Evolutionary conservation across 2,329 filamentous ascomycete species (phyloP), one percentile per base, ranked within the genome.

Genomic region (Metarhizium humberi): DNA sequence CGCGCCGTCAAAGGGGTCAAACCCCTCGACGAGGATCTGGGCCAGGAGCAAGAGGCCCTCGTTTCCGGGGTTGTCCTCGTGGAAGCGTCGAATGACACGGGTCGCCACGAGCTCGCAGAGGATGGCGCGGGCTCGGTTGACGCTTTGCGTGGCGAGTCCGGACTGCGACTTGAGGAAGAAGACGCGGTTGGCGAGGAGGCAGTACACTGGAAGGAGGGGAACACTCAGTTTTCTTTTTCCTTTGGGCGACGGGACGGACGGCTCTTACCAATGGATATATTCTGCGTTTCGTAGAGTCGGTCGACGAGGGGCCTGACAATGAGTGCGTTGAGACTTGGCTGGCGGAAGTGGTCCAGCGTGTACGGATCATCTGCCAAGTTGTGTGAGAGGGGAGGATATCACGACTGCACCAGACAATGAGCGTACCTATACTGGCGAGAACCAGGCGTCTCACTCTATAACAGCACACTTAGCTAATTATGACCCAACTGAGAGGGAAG

Each of bases 1-100:
- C 0, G 85, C 85, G 51, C 84, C 84, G 62, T 88, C 83, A 58
- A 88, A 88, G 1, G 86, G 85, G 61, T 88, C 84, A 59, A 88
- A 88, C 1, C 84, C 84, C 5, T 84, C 82, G 1, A 88, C 85
- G 1, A 89, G 76, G 29, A 88, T 82, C 58, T 86, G 85, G 7
- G 86, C 80, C 5, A 89, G 75, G 2, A 85, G 71, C 0, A 89
- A 71, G 2, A 89, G 75, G 1, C 86, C 86, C 45, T 78, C 71
- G 0, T 79, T 76, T 13, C 84, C 85, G 2, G 78, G 75, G 57
- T 85, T 79, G 58, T 87, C 82, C 67, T 89, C 86, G 60, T 88
- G 80, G 61, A 86, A 86, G 16, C 82, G 80, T 40, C 86, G 79
- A 25, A 89, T 73, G 13, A 89, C 75, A 53, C 85, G 80, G 60